Conservation (phyloP, 345 rosid species). For the Acer negundo region DNA sequence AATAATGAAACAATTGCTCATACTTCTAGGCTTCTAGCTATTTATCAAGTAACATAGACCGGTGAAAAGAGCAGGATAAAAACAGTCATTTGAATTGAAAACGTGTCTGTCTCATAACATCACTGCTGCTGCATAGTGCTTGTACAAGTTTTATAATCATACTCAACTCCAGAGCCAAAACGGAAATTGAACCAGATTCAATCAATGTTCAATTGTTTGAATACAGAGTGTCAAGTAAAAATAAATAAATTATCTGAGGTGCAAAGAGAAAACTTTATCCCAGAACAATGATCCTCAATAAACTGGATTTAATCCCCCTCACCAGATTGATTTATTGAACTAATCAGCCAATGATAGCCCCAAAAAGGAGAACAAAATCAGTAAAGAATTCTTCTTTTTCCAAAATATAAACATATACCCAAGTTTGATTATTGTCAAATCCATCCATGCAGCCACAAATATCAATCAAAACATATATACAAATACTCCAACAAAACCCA, state of each 20-base stretch:
- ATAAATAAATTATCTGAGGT: no score
- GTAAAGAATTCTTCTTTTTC: not conserved
- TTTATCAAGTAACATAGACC: not conserved
- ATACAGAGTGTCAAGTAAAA: not conserved
- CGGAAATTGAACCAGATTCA: not conserved
- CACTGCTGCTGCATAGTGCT: not conserved
- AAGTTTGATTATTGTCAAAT: not conserved
- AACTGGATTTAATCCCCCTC: not conserved
- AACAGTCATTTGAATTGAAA: not conserved
- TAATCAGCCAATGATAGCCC: not conserved
- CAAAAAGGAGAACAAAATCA: not conserved
- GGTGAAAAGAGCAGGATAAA: not conserved
- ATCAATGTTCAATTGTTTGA: not conserved
- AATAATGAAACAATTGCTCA: not conserved
- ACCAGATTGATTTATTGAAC: not conserved
- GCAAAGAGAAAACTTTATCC: not conserved
- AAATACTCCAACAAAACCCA: slow-evolving; percentile 18
- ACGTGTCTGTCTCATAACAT: not conserved
- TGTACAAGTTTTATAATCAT: not conserved
- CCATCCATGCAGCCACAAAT: slow-evolving; percentile 8
- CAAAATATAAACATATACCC: not conserved
- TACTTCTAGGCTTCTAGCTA: slow-evolving; percentile 1
- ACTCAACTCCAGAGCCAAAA: not conserved
- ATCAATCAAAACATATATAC: not conserved
- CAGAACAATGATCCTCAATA: not conserved